Evolutionary conservation across 2,329 filamentous ascomycete genomes (phyloP).

Genomic region (Rhynchosporium graminicola): DNA sequence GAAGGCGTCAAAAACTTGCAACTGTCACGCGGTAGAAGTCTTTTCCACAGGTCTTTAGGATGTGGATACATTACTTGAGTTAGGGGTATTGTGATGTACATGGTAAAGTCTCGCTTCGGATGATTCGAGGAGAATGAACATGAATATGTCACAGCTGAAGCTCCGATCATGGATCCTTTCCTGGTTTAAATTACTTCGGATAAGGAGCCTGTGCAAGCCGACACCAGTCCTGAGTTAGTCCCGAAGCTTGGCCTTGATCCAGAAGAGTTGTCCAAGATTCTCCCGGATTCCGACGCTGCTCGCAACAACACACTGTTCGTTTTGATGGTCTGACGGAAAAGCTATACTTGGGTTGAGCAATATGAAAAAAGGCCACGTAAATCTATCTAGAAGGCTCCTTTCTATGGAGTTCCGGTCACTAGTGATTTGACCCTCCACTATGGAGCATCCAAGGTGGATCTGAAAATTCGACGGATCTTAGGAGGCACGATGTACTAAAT

Average conservation of each 20-base stretch:
- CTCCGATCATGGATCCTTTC: constrained; percentile 46
- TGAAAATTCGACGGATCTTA: constrained; percentile 42
- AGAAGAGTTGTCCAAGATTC: constrained; percentile 42
- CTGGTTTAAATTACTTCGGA: constrained; percentile 47
- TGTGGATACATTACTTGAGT: too few relatives aligned
- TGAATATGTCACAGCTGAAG: constrained; percentile 46
- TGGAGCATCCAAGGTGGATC: constrained; percentile 45
- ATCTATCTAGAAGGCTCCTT: constrained; percentile 42
- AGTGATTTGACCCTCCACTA: constrained; percentile 41
- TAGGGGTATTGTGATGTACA: too few relatives aligned
- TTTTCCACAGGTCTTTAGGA: too few relatives aligned
- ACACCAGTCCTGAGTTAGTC: constrained; percentile 45
- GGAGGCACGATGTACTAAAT: constrained; percentile 44
- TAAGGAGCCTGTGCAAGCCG: constrained; percentile 43
- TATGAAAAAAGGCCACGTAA: constrained; percentile 47
- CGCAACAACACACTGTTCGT: constrained; percentile 44
- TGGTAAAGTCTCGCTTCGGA: background rate
- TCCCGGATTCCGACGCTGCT: constrained; percentile 43
- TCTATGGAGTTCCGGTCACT: constrained; percentile 42
- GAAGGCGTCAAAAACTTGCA: constrained; percentile 45
- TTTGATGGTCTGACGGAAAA: constrained; percentile 45
- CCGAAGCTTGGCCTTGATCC: constrained; percentile 44
- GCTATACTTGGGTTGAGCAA: constrained; percentile 42
- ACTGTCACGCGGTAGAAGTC: constrained; percentile 41
- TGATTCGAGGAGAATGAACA: constrained; percentile 43